These are phyloP conservation scores for Rosa rugosa DNA, from an alignment of 306 rosid species.

Conservation along the genomic window DNA sequence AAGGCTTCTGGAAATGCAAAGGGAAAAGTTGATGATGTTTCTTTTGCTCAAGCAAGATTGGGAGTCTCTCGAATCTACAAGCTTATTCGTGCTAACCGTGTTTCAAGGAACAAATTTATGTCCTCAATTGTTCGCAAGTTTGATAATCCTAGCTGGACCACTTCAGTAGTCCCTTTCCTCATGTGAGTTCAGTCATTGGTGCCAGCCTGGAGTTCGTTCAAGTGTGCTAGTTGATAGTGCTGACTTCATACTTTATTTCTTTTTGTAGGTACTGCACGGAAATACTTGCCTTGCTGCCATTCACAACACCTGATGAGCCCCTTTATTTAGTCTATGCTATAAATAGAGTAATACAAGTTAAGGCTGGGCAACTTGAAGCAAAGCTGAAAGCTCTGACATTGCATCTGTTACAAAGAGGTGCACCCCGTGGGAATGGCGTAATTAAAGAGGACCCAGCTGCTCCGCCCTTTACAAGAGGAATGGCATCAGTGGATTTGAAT, in stretches of 20 bases:
- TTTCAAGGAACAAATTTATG: conserved; percentile 94
- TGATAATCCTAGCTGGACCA: conserved; percentile 67
- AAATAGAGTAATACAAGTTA: conserved; percentile 87
- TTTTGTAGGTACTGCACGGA: conserved; percentile 86
- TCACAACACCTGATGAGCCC: conserved; percentile 83
- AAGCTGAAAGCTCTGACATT: conserved; percentile 79
- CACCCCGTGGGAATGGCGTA: conserved; percentile 59
- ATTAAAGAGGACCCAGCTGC: conserved; percentile 36
- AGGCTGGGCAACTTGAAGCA: conserved; percentile 85
- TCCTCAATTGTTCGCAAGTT: conserved; percentile 91
- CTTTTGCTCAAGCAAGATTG: conserved; percentile 80
- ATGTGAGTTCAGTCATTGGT: conserved; percentile 55
- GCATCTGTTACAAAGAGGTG: conserved; percentile 52
- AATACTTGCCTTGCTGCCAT: conserved; percentile 87
- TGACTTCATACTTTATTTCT: conserved; percentile 23
- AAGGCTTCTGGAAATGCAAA: conserved; percentile 51
- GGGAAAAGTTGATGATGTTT: conserved; percentile 60
- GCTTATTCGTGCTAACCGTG: conserved; percentile 88
- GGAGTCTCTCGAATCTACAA: conserved; percentile 99
- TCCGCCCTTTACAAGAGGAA: conserved; percentile 31
- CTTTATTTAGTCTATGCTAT: conserved; percentile 84
- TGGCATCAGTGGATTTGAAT: conserved; percentile 50
- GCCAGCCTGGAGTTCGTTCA: conserved; percentile 17
- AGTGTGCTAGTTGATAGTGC: conserved; percentile 22
- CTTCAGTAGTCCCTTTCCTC: conserved; percentile 71